Percentiles rank a stretch among this genome's conserved stretches.
These are phyloP conservation scores for Tolypocladium endophyticum DNA, from an alignment of 2,329 filamentous ascomycete genomes.

Conservation along the genomic window DNA sequence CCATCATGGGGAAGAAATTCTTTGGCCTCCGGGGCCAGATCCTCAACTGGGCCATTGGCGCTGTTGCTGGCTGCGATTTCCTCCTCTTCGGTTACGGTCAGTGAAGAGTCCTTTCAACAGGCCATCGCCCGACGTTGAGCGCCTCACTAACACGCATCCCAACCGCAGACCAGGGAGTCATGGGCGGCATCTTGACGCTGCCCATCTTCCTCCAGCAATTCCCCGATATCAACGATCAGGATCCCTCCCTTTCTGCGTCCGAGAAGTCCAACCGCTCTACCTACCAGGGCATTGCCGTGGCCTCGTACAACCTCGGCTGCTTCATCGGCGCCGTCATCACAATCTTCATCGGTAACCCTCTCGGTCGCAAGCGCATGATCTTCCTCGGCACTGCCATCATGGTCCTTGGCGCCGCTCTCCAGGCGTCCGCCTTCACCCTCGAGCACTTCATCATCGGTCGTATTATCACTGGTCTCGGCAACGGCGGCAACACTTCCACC, in stretches of 20 bases:
- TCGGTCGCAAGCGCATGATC: slow-evolving; percentile 49
- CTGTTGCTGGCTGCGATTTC: slow-evolving; percentile 66
- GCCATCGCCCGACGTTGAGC: background rate
- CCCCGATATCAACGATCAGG: slow-evolving; percentile 35
- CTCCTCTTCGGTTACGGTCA: slow-evolving; percentile 48
- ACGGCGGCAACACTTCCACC: slow-evolving; percentile 47
- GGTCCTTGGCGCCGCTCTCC: slow-evolving; percentile 46
- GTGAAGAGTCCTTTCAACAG: background rate
- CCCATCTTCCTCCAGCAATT: slow-evolving; percentile 48
- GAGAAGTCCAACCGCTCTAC: slow-evolving; percentile 33
- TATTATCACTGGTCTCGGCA: slow-evolving; percentile 47
- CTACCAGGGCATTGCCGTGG: slow-evolving; percentile 43
- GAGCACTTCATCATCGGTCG: slow-evolving; percentile 47
- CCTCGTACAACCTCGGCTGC: slow-evolving; percentile 50
- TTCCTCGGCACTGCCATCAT: slow-evolving; percentile 49
- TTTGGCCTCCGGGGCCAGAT: slow-evolving; percentile 55
- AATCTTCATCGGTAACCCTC: slow-evolving; percentile 53
- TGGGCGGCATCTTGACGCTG: slow-evolving; percentile 65
- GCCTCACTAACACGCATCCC: background rate
- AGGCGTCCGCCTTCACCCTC: slow-evolving; percentile 43
- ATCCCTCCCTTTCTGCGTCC: slow-evolving; percentile 20
- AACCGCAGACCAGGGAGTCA: slow-evolving; percentile 60
- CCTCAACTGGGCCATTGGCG: slow-evolving; percentile 59
- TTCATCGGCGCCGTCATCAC: slow-evolving; percentile 54
- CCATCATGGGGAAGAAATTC: slow-evolving; percentile 30